Percentiles rank a stretch among this genome's conserved stretches.
Conservation (phyloP, 352 stramenopile species). For the Pythium brassicae region DNA sequence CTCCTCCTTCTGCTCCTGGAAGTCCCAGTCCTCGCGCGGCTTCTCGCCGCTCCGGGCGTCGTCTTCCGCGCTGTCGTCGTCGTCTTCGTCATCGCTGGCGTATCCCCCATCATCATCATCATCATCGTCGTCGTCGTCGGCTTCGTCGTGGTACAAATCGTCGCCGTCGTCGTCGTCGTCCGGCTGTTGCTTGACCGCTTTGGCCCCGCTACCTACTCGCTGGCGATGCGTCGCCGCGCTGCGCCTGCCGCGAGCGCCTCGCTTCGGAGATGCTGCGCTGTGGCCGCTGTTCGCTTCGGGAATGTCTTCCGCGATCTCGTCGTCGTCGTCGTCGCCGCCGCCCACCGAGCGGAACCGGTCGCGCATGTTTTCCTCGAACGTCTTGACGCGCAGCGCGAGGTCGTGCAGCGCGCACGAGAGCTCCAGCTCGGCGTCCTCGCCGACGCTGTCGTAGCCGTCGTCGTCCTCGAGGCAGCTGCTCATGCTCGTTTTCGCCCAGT, state of each 20-base stretch:
- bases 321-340: constrained; percentile 21
- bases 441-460: constrained; percentile 56
- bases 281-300: constrained; percentile 35
- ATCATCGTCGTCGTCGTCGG: constrained; percentile 22
- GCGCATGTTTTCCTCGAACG: constrained; percentile 71
- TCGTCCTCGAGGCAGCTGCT: constrained; percentile 19
- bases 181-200: constrained; percentile 31
- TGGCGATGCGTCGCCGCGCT: not conserved
- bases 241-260: not conserved
- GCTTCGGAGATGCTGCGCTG: constrained; percentile 25
- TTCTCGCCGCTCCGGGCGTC: constrained; percentile 14
- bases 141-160: constrained; percentile 18
- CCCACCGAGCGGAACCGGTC: constrained; percentile 30
- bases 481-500: constrained; percentile 1
- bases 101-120: constrained; percentile 14
- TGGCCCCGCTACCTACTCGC: constrained; percentile 1
- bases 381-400: constrained; percentile 56
- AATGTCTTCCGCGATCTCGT: constrained; percentile 71
- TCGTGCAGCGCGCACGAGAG: constrained; percentile 73
- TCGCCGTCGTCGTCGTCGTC: constrained; percentile 23
- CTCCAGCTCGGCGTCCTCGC: constrained; percentile 71
- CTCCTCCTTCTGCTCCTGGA: constrained; percentile 51
- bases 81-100: constrained; percentile 14
- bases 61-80: constrained; percentile 12
- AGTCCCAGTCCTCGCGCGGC: constrained; percentile 38